Conservation (phyloP, 78 protist species). For the Andalucia godoyi region DNA sequence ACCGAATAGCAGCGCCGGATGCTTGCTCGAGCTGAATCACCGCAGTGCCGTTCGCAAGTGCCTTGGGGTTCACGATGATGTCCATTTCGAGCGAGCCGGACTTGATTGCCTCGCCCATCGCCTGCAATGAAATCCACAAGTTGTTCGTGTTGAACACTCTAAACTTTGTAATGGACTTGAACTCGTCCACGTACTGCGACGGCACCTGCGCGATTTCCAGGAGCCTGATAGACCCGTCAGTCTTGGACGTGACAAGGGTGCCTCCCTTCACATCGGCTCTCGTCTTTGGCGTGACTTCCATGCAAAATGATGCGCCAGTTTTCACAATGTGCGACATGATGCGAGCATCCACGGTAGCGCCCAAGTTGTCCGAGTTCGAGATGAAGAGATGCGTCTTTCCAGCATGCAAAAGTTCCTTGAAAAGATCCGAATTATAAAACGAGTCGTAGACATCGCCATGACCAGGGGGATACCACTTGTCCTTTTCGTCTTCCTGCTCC, state of each 20-base stretch:
- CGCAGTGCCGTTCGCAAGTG: constrained; percentile 14
- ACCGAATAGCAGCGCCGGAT: constrained; percentile 84
- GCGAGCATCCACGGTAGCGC: constrained; percentile 82
- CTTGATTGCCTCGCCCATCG: constrained; percentile 41
- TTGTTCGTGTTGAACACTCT: constrained; percentile 95
- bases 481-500: neutral
- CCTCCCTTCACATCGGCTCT: constrained; percentile 96
- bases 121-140: constrained; percentile 80
- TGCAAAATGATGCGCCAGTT: constrained; percentile 19
- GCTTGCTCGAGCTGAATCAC: constrained; percentile 96
- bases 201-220: constrained; percentile 92
- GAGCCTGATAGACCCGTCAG: constrained; percentile 29
- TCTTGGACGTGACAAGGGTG: constrained; percentile 66
- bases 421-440: neutral
- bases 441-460: constrained; percentile 57
- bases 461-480: constrained; percentile 94
- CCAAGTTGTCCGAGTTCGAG: constrained; percentile 95
- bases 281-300: constrained; percentile 92
- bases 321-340: constrained; percentile 20
- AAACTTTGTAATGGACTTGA: constrained; percentile 81
- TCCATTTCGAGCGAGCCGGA: constrained; percentile 45
- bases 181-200: constrained; percentile 58
- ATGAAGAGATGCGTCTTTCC: constrained; percentile 85
- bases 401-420: constrained; percentile 9
- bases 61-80: constrained; percentile 84